Conservation (phyloP, 2,329 filamentous ascomycete species). For the Xylariales sp. region DNA sequence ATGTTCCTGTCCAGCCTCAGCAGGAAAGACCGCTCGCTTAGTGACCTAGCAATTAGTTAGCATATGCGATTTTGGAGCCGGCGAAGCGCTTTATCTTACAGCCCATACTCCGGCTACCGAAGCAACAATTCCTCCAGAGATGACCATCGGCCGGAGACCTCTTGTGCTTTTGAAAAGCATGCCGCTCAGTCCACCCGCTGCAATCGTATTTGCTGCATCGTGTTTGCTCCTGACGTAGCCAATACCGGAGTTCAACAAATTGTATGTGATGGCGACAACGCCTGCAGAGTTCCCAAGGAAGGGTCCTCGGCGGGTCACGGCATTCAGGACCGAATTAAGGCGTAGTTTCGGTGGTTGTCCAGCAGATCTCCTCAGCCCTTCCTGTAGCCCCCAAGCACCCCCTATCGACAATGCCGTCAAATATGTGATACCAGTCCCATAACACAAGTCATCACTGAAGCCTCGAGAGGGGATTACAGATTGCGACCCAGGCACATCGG, state of each 20-base stretch:
- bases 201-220: conserved; percentile 83
- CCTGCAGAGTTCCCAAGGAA: conserved; percentile 96
- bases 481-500: conserved; percentile 77
- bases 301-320: conserved; percentile 84
- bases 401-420: conserved; percentile 80
- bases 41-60: conserved; percentile 25
- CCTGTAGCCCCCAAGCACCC: conserved; percentile 86
- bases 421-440: conserved; percentile 93
- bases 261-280: conserved; percentile 94
- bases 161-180: conserved; percentile 96
- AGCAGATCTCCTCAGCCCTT: conserved; percentile 78
- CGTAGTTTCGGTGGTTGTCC: conserved; percentile 81
- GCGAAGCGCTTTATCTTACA: conserved; percentile 55
- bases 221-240: conserved; percentile 79
- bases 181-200: conserved; percentile 80
- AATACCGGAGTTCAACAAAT: conserved; percentile 81
- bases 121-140: conserved; percentile 86
- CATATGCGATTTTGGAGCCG: conserved; percentile 3
- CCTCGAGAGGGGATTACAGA: conserved; percentile 90
- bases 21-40: conserved; percentile 14
- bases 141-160: conserved; percentile 86
- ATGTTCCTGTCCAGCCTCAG: conserved; percentile 3
- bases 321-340: conserved; percentile 91
- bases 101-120: conserved; percentile 83
- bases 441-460: conserved; percentile 97